These are phyloP conservation scores for Venturia asperata DNA, from an alignment of 2,329 filamentous ascomycete species.

Conservation along the genomic window DNA sequence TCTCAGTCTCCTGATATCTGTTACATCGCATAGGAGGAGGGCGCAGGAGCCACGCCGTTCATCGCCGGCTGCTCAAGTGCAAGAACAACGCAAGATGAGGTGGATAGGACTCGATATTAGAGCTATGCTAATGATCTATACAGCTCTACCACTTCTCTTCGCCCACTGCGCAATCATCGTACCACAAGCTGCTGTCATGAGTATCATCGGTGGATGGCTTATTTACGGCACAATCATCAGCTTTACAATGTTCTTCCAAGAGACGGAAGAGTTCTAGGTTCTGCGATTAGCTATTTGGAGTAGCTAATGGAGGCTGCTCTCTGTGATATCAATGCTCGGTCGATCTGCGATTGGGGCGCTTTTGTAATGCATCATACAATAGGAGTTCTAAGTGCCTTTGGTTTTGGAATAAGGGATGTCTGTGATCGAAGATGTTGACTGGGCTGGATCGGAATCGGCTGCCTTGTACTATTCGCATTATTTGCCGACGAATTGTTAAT, in stretches of 20 bases:
- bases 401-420: neutral
- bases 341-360: neutral
- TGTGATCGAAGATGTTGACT: neutral
- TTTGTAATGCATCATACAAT: neutral
- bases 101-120: neutral
- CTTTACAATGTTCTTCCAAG: conserved; percentile 97
- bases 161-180: conserved; percentile 81
- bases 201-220: conserved; percentile 79
- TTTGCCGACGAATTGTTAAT: neutral
- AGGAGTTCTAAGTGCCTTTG: neutral
- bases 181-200: conserved; percentile 87
- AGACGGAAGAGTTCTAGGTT: conserved; percentile 83
- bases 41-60: too few species aligned
- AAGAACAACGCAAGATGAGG: too few species aligned
- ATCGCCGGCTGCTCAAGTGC: neutral
- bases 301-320: neutral
- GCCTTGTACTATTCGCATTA: neutral
- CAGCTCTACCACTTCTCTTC: conserved; percentile 80
- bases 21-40: neutral
- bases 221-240: conserved; percentile 98
- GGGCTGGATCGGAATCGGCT: neutral
- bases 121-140: conserved; percentile 9
- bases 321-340: neutral
- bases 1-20: neutral
- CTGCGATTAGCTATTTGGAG: neutral